These are phyloP conservation scores for Eimeria necatrix DNA, from an alignment of 169 alveolate genomes.

Conservation along the genomic window DNA sequence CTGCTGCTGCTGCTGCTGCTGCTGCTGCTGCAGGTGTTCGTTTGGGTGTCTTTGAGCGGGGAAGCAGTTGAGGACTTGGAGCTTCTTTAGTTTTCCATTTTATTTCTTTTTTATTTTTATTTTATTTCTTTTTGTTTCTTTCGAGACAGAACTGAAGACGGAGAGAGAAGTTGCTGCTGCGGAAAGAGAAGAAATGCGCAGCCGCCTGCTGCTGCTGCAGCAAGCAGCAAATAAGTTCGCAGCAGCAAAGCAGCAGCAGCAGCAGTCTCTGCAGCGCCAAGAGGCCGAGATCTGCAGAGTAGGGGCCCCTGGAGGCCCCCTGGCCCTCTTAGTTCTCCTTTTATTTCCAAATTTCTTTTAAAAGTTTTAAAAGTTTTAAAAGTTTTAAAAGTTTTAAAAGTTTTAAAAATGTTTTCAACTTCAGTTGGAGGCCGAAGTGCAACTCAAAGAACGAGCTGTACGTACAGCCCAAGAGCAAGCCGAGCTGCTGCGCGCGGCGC, in stretches of 20 bases:
- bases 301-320: background rate
- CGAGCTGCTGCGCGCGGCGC: background rate
- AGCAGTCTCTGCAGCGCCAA: background rate
- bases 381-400: background rate
- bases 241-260: background rate
- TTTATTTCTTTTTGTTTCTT: background rate
- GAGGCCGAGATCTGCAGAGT: background rate
- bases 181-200: background rate
- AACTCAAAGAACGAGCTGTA: background rate
- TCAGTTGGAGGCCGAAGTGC: background rate
- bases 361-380: no score
- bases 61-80: no score
- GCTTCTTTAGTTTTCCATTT: background rate
- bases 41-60: no score
- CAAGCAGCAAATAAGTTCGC: background rate
- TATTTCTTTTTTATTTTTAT: background rate
- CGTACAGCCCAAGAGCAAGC: background rate
- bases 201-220: background rate
- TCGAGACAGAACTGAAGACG: background rate
- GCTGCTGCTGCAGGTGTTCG: no score
- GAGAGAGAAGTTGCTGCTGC: background rate
- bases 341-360: background rate
- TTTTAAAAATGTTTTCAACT: no score
- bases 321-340: background rate
- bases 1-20: background rate